Base-by-base conservation (phyloP, 768 basidiomycete genomes). In the Asterophora parasitica region DNA sequence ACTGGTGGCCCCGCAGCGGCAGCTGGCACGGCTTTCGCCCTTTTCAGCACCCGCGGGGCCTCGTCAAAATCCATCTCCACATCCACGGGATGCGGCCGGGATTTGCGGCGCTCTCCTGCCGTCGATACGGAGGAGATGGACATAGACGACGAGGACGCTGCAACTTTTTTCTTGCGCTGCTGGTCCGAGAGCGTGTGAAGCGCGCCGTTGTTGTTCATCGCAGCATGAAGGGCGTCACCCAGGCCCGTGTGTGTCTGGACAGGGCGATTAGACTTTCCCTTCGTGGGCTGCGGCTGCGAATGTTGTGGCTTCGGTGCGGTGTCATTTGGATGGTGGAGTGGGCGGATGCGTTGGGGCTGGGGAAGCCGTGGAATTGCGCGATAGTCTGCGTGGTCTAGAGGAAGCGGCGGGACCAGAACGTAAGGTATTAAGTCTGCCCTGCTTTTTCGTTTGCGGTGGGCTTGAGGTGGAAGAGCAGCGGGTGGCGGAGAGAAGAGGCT, bases 341-440 rank as follows among this genome's bases (percentile, higher is more conserved):
- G 23, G 23, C 23, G 23, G 23, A 6, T 6, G 23, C 23, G 23
- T 23, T 23, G 23, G 23, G 6, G 23, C 23, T 23, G 23, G 23
- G 48, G 13, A 20, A 1, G 43, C 36, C 32, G 49, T 52, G 47
- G 13, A 16, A 55, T 44, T 7, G 16, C 50, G 16, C 37, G 36
- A 42, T 67, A 65, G 7, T 55, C 43, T 10, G 50, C 43, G 10
- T 33, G 50, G 4, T 46, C 54, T 16, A 30, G 23, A 16, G 55
- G 55, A 12, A 65, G 44, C 0, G 58, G 58, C 1, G 65, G 65
- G 2, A 63, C 58, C 23, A 47, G 38, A 8, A 67, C 54, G 41
- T 65, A 52, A 4, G 59, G 56, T 35, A 62, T 48, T 2, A 60
- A 1, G 23, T 44, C 10, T 9, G 30, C 4, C 30, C 12, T 3